phyloP scores from a whole-genome alignment of 2,329 filamentous ascomycete genomes.

The Ilyonectria mors-panacis region DNA sequence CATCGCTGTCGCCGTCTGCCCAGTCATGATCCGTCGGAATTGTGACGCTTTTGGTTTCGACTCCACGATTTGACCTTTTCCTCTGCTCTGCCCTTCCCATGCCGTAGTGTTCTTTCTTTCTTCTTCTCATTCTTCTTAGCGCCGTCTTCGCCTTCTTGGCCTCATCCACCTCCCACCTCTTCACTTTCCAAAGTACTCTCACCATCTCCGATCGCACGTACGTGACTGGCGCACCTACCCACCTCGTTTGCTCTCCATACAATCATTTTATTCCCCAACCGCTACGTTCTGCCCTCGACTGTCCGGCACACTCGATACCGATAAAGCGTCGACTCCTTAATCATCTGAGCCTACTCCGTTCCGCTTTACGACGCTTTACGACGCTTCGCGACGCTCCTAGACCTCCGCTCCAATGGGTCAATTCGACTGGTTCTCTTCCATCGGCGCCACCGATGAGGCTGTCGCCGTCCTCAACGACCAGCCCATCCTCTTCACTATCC shows the following conservation, averaged over 20 bases:
- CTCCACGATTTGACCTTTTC: slow-evolving; percentile 31
- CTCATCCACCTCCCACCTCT: slow-evolving; percentile 17
- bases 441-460: slow-evolving; percentile 71
- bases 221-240: slow-evolving; percentile 47
- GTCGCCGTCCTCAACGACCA: slow-evolving; percentile 74
- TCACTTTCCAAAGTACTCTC: slow-evolving; percentile 2
- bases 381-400: not conserved
- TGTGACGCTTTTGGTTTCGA: slow-evolving; percentile 50
- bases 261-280: not conserved
- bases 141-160: slow-evolving; percentile 19
- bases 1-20: slow-evolving; percentile 37
- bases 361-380: not conserved
- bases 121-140: slow-evolving; percentile 23
- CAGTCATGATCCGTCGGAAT: slow-evolving; percentile 29
- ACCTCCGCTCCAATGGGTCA: slow-evolving; percentile 58
- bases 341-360: not conserved
- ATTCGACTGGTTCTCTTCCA: slow-evolving; percentile 70
- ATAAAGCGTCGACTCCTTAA: slow-evolving; percentile 10
- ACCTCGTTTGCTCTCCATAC: slow-evolving; percentile 22
- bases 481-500: slow-evolving; percentile 70
- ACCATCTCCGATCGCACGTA: slow-evolving; percentile 26
- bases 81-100: slow-evolving; percentile 24
- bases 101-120: slow-evolving; percentile 28
- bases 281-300: slow-evolving; percentile 16
- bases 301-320: slow-evolving; percentile 26